Percentiles rank a stretch among this genome's conserved stretches.
Conservation (phyloP, 192 early-diverging fungal genomes). For the Chytriomyces sp. region DNA sequence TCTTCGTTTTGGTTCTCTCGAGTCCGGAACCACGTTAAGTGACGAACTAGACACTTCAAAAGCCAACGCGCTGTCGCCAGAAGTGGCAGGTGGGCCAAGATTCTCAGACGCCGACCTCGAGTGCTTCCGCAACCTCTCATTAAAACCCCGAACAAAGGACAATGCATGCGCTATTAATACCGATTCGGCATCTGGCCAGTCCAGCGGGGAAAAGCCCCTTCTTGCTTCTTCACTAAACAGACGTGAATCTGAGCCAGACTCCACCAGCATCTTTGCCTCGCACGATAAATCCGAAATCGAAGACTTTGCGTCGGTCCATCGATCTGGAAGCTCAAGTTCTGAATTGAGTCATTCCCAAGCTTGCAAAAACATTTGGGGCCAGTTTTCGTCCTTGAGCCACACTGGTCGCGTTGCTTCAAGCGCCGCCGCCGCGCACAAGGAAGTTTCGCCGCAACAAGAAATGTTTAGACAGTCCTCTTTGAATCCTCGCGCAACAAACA, state of each 20-base stretch:
- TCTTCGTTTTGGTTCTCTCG: conserved; percentile 7
- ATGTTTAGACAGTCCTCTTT: conserved; percentile 23
- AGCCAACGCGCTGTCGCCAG: not conserved
- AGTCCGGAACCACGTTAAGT: not conserved
- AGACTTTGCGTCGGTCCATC: too few relatives aligned
- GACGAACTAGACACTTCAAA: not conserved
- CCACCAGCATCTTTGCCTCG: too few relatives aligned
- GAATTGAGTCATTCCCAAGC: not conserved
- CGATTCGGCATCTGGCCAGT: not conserved
- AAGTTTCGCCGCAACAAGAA: not conserved
- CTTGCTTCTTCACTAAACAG: not conserved
- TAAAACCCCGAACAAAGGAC: not conserved
- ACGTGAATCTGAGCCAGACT: too few relatives aligned
- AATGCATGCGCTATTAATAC: not conserved
- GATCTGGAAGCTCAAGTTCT: too few relatives aligned
- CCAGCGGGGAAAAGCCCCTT: not conserved
- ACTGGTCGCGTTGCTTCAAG: not conserved
- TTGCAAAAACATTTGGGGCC: conserved; percentile 25
- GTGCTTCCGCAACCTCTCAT: conserved; percentile 7
- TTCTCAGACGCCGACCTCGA: conserved; percentile 22
- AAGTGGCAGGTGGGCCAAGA: not conserved
- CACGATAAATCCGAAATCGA: too few relatives aligned
- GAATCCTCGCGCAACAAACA: not conserved
- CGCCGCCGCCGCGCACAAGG: not conserved
- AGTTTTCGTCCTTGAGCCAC: conserved; percentile 6